Base-by-base conservation (phyloP, 768 basidiomycete genomes). In the Lepiota venenata region DNA sequence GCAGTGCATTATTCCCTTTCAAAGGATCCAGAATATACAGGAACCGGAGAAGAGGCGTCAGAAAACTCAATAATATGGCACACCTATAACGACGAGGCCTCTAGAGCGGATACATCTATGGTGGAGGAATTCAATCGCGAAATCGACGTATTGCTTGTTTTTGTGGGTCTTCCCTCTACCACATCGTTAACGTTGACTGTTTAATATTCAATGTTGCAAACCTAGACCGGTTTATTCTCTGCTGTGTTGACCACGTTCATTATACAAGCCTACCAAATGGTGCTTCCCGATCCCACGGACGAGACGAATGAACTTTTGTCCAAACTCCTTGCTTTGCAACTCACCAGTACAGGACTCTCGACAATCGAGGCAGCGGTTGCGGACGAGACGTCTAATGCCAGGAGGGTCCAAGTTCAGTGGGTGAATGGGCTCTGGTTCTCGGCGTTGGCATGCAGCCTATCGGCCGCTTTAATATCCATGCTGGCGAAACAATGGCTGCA, bases 371-470 rank as follows among this genome's bases (percentile, higher is more conserved):
- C 56, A 3, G 39, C 58, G 16, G 35, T 41, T 11, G 10, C 45
- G 16, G 44, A 40, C 25, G 44, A 22, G 27, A 18, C 22, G 10
- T 45, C 49, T 16, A 52, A 52, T 43, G 59, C 67, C 14, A 59
- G 64, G 0, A 38, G 52, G 10, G 27, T 18, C 11, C 65, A 72
- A 35, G 66, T 74, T 16, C 66, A 58, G 22, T 73, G 71, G 67
- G 74, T 77, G 2, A 78, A 77, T 51, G 75, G 75, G 2, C 66
- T 76, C 8, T 78, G 76, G 76, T 77, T 78, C 57, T 68, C 72
- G 12, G 72, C 74, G 14, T 63, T 77, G 21, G 63, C 72, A 4
- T 75, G 68, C 60, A 74, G 73, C 55, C 67, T 77, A 29, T 72
- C 73, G 3, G 70, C 73, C 4, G 74, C 74, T 5, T 61, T 78